phyloP scores from a whole-genome alignment of 2,329 filamentous ascomycete species.

The Ilyonectria destructans region DNA sequence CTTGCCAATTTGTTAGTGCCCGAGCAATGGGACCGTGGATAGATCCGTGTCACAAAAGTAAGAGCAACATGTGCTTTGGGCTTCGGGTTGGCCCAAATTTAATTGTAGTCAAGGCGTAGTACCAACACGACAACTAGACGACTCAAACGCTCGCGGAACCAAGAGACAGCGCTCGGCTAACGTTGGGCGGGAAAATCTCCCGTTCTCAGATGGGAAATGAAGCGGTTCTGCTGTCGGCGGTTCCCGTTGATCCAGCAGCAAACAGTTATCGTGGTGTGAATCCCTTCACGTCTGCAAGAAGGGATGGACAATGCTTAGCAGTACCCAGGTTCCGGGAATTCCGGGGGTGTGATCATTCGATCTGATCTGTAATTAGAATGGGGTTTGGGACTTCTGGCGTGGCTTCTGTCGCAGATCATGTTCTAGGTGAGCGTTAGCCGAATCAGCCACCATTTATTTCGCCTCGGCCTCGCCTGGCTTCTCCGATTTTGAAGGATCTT shows the following conservation, averaged over 20 bases:
- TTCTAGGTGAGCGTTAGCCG: slow-evolving; percentile 13
- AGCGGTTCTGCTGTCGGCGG: slow-evolving; percentile 7
- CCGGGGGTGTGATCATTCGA: slow-evolving; percentile 22
- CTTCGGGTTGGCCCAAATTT: slow-evolving; percentile 12
- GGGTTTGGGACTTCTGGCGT: slow-evolving; percentile 18
- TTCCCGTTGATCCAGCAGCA: slow-evolving; percentile 8
- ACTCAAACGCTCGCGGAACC: slow-evolving; percentile 29
- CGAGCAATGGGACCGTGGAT: slow-evolving; percentile 24
- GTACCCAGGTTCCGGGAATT: slow-evolving; percentile 7
- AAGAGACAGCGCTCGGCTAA: slow-evolving; percentile 23
- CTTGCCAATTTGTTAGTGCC: slow-evolving; percentile 24
- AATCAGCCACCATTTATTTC: slow-evolving; percentile 12
- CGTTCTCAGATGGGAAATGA: slow-evolving; percentile 1
- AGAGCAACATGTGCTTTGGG: slow-evolving; percentile 8
- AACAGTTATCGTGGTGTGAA: slow-evolving; percentile 10
- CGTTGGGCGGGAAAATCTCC: background rate
- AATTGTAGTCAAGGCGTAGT: slow-evolving; percentile 10
- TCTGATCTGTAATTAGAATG: slow-evolving; percentile 4
- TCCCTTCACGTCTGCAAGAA: slow-evolving; percentile 19
- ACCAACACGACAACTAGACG: background rate
- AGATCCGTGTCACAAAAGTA: slow-evolving; percentile 22
- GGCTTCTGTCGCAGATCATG: slow-evolving; percentile 16
- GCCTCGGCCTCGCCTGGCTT: slow-evolving; percentile 7
- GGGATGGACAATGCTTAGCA: background rate
- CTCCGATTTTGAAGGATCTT: background rate